phyloP scores from a whole-genome alignment of 2,329 filamentous ascomycete species.

The Fusarium subglutinans region DNA sequence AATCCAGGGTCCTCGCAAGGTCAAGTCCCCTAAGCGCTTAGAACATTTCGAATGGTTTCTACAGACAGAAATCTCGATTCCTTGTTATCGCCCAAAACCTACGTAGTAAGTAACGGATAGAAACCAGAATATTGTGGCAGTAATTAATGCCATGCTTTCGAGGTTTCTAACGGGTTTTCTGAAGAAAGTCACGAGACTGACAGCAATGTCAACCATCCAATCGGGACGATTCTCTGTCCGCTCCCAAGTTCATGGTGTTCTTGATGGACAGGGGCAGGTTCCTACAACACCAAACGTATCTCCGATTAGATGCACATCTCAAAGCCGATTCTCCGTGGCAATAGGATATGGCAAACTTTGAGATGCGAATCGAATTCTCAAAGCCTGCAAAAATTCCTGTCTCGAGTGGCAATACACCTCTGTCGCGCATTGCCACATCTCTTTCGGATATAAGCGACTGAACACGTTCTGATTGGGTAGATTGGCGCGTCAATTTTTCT shows the following conservation, averaged over 20 bases:
- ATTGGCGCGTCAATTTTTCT: constrained; percentile 3
- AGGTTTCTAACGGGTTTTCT: neutral
- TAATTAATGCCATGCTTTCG: neutral
- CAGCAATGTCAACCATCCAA: neutral
- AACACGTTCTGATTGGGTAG: constrained; percentile 25
- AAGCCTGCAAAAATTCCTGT: neutral
- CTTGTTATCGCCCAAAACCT: neutral
- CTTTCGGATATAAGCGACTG: constrained; percentile 12
- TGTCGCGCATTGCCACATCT: constrained; percentile 17
- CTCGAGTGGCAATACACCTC: constrained; percentile 23
- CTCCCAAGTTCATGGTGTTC: neutral
- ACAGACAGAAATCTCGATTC: constrained; percentile 4
- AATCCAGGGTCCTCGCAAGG: constrained; percentile 32
- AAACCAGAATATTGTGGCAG: neutral
- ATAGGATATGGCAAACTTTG: constrained; percentile 5
- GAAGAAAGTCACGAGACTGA: constrained; percentile 11
- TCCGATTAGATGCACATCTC: neutral
- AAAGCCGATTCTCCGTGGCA: constrained; percentile 4
- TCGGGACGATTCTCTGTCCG: constrained; percentile 1
- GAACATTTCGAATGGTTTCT: constrained; percentile 28
- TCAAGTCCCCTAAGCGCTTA: neutral
- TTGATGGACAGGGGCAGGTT: constrained; percentile 10
- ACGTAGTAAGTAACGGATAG: neutral
- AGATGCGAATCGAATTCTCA: constrained; percentile 12
- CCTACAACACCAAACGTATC: constrained; percentile 14